Evolutionary conservation across 2,329 filamentous ascomycete genomes (phyloP).

Genomic region (Zasmidium angulare): DNA sequence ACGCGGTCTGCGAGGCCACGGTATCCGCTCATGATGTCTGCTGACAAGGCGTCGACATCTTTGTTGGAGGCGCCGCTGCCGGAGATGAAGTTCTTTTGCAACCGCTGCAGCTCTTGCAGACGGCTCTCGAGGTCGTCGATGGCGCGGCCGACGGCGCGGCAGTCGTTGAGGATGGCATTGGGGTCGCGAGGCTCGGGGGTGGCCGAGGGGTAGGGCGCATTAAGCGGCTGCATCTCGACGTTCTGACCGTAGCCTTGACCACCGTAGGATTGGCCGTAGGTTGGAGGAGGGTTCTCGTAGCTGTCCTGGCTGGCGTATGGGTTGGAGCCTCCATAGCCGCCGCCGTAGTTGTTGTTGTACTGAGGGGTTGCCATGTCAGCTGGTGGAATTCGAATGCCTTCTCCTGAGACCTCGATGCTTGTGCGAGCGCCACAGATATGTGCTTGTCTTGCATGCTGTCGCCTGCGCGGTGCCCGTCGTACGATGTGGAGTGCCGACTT

Average conservation of each 20-base stretch:
- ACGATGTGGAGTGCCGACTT: constrained; percentile 1
- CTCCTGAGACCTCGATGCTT: constrained; percentile 3
- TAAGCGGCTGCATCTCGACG: constrained; percentile 71
- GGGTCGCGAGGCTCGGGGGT: constrained; percentile 53
- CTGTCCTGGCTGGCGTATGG: constrained; percentile 48
- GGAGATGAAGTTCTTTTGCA: constrained; percentile 71
- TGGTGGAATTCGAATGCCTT: not conserved
- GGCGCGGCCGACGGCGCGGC: constrained; percentile 73
- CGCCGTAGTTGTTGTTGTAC: constrained; percentile 42
- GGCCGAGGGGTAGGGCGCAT: constrained; percentile 24
- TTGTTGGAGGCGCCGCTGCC: constrained; percentile 62
- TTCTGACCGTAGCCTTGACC: constrained; percentile 32
- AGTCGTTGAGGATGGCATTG: constrained; percentile 81
- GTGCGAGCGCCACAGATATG: constrained; percentile 2
- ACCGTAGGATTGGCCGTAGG: constrained; percentile 29
- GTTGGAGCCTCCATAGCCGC: constrained; percentile 51
- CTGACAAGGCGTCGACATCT: constrained; percentile 70
- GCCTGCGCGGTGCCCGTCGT: constrained; percentile 3
- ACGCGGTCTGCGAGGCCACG: constrained; percentile 76
- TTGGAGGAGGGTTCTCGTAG: constrained; percentile 28
- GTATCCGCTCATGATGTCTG: constrained; percentile 81
- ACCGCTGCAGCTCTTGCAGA: constrained; percentile 67
- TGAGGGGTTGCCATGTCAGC: constrained; percentile 25
- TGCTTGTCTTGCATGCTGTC: constrained; percentile 4
- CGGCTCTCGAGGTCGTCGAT: constrained; percentile 73